Evolutionary conservation across 805 yeast species (phyloP).

Genomic region (Zygosaccharomyces lentus): DNA sequence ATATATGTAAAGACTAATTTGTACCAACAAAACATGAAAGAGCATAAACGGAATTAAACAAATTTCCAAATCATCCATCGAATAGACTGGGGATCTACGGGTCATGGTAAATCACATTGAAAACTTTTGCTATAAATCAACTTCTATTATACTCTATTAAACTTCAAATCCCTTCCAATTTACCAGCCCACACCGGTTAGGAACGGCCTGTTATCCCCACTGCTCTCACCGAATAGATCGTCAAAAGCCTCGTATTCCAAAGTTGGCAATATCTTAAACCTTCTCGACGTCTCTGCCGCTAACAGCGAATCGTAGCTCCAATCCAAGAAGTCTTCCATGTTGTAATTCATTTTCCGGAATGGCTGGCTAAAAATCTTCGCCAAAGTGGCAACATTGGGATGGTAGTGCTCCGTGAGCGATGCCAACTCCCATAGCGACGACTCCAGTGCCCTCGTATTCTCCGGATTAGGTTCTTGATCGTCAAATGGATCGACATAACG

Average conservation of each 20-base stretch:
- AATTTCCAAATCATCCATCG: too few relatives aligned
- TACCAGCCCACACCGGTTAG: conserved; percentile 29
- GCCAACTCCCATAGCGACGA: conserved; percentile 93
- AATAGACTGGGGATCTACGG: too few relatives aligned
- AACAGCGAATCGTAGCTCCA: conserved; percentile 73
- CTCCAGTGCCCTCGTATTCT: conserved; percentile 69
- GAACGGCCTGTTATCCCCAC: conserved; percentile 10
- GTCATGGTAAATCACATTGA: background rate
- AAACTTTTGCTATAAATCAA: background rate
- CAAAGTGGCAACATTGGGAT: conserved; percentile 90
- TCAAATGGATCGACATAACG: conserved; percentile 63
- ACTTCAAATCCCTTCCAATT: background rate
- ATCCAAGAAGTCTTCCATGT: conserved; percentile 90
- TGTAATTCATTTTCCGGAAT: conserved; percentile 78
- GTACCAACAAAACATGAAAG: too few relatives aligned
- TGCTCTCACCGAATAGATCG: conserved; percentile 14
- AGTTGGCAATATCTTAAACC: conserved; percentile 67
- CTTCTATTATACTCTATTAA: background rate
- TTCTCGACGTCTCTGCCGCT: conserved; percentile 60
- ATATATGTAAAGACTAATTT: too few relatives aligned
- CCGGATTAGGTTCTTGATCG: conserved; percentile 63
- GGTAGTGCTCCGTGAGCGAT: conserved; percentile 76
- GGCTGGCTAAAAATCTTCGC: conserved; percentile 89
- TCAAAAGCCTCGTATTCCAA: conserved; percentile 58
- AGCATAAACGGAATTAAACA: too few relatives aligned